Percentiles rank a stretch among this genome's conserved stretches.
phyloP scores from a whole-genome alignment of 352 stramenopile genomes.

The Phytophthora rubi region DNA sequence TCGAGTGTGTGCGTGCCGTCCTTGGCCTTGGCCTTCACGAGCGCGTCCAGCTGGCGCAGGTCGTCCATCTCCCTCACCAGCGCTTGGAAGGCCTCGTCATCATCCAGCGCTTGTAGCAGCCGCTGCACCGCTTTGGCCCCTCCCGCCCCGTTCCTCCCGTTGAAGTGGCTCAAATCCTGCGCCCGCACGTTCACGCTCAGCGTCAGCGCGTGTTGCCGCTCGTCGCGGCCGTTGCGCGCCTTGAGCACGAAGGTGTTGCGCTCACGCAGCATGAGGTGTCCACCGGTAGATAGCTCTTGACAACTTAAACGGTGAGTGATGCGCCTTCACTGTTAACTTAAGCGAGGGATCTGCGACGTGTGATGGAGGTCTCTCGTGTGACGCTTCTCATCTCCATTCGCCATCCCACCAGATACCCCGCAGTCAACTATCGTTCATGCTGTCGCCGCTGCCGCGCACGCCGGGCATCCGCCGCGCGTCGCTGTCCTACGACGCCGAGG shows the following conservation, averaged over 20 bases:
- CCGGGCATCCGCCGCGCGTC: slow-evolving; percentile 40
- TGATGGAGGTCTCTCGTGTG: slow-evolving; percentile 1
- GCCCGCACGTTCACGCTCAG: slow-evolving; percentile 65
- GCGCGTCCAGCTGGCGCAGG: slow-evolving; percentile 42
- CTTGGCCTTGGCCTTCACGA: slow-evolving; percentile 50
- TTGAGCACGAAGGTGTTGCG: slow-evolving; percentile 72
- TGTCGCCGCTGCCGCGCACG: slow-evolving; percentile 66
- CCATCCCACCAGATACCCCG: background rate
- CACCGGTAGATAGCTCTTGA: background rate
- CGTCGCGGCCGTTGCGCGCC: slow-evolving; percentile 42
- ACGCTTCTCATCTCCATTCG: slow-evolving; percentile 14
- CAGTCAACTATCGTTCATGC: slow-evolving; percentile 34
- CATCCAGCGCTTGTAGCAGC: slow-evolving; percentile 55
- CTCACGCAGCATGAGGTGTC: slow-evolving; percentile 48
- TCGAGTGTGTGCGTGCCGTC: slow-evolving; percentile 39
- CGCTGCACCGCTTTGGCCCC: slow-evolving; percentile 46
- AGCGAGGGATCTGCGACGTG: slow-evolving; percentile 19
- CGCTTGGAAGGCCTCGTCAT: slow-evolving; percentile 58
- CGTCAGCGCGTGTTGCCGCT: slow-evolving; percentile 61
- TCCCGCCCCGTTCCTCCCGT: slow-evolving; percentile 29
- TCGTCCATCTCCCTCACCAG: slow-evolving; percentile 63
- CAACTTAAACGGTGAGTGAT: slow-evolving; percentile 1
- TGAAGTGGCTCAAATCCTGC: slow-evolving; percentile 67
- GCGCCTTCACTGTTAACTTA: background rate
- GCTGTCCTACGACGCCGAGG: slow-evolving; percentile 45